phyloP scores from a whole-genome alignment of 2,329 filamentous ascomycete genomes.

The Ophidiomyces ophidiicola region DNA sequence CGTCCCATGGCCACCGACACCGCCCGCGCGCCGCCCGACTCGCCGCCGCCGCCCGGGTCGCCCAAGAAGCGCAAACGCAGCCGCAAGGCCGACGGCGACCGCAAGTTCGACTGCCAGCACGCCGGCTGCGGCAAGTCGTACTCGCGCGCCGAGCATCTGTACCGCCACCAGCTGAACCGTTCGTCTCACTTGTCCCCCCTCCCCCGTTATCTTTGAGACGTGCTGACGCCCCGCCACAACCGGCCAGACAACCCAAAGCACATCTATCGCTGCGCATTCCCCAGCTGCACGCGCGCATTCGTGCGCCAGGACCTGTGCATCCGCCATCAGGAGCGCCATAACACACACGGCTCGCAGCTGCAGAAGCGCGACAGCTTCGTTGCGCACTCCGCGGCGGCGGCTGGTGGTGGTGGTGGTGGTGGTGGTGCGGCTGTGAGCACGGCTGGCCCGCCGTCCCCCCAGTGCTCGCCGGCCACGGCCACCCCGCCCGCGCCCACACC shows the following conservation, averaged over 20 bases:
- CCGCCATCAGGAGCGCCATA: constrained; percentile 69
- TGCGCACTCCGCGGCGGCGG: constrained; percentile 22
- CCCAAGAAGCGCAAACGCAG: constrained; percentile 35
- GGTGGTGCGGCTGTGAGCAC: no score
- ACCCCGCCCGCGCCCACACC: no score
- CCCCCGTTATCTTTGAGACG: background rate
- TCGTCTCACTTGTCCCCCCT: constrained; percentile 28
- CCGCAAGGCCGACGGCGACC: constrained; percentile 36
- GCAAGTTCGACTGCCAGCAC: constrained; percentile 64
- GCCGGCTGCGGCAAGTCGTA: constrained; percentile 92
- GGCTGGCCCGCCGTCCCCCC: background rate
- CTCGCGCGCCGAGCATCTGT: constrained; percentile 89
- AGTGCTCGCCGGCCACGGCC: no score
- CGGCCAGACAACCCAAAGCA: constrained; percentile 88
- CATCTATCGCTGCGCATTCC: constrained; percentile 86
- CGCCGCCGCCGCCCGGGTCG: no score
- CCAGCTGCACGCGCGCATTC: constrained; percentile 79
- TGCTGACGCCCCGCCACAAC: no score
- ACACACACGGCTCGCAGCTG: constrained; percentile 45
- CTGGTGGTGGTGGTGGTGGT: no score
- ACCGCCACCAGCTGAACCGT: constrained; percentile 93
- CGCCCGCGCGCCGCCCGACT: no score
- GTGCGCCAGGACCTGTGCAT: constrained; percentile 88
- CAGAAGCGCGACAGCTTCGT: constrained; percentile 39
- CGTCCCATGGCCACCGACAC: no score